Evolutionary conservation across 352 stramenopile genomes (phyloP).

Genomic region (Pythium volutum): DNA sequence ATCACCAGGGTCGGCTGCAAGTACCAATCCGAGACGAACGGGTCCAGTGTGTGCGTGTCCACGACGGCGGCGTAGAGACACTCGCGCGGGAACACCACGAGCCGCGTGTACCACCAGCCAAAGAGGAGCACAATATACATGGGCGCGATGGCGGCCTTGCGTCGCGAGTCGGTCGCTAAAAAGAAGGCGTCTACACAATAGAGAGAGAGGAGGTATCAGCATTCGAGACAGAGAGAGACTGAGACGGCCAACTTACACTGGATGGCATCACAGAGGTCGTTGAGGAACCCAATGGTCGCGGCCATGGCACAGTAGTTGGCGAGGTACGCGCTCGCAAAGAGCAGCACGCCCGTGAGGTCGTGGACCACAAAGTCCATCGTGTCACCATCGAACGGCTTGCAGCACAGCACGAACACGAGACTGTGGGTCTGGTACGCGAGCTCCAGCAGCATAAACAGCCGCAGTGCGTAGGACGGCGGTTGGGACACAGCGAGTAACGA

Average conservation of each 20-base stretch:
- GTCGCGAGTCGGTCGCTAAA: background rate
- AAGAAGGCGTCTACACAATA: too few species aligned
- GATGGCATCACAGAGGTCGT: constrained; percentile 39
- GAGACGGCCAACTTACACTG: constrained; percentile 28
- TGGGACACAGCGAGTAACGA: background rate
- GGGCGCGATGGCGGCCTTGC: constrained; percentile 1
- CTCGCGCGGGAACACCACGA: constrained; percentile 30
- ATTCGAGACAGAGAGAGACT: background rate
- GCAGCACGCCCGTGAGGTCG: constrained; percentile 39
- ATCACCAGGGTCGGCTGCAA: background rate
- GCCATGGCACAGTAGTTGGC: constrained; percentile 39
- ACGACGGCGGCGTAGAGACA: constrained; percentile 16
- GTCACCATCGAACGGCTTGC: constrained; percentile 41
- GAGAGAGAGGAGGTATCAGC: background rate
- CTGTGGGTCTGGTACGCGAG: constrained; percentile 46
- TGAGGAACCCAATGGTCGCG: constrained; percentile 37
- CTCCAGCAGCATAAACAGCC: constrained; percentile 37
- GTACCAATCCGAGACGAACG: background rate
- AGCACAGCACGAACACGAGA: constrained; percentile 38
- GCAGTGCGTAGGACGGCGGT: constrained; percentile 23
- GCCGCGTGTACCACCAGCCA: constrained; percentile 28
- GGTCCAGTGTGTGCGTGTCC: background rate
- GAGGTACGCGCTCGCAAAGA: constrained; percentile 43
- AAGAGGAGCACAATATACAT: constrained; percentile 24
- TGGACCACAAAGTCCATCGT: constrained; percentile 47